Evolutionary conservation across 2,329 filamentous ascomycete genomes (phyloP).

Genomic region (Trichoderma hamatum): DNA sequence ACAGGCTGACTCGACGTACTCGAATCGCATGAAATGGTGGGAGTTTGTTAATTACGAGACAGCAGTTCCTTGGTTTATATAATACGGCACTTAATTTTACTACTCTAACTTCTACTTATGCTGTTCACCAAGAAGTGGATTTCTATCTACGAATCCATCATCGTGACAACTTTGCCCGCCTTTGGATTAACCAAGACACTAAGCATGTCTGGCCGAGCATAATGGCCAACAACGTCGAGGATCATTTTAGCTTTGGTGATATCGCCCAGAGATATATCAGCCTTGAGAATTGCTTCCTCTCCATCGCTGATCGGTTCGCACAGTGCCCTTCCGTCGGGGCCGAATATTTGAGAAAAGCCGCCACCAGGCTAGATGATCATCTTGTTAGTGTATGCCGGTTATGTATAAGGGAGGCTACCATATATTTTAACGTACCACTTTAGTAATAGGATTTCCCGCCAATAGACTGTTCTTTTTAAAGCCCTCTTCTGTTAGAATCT

Average conservation of each 20-base stretch:
- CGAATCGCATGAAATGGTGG: constrained; percentile 22
- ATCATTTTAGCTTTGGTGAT: constrained; percentile 49
- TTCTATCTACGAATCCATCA: neutral
- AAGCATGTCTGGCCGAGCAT: constrained; percentile 59
- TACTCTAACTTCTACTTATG: neutral
- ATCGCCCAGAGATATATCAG: constrained; percentile 52
- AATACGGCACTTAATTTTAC: neutral
- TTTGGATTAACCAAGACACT: constrained; percentile 54
- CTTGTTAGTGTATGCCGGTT: neutral
- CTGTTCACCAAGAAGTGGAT: neutral
- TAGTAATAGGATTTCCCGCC: constrained; percentile 43
- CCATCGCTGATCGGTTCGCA: constrained; percentile 18
- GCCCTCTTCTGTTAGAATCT: constrained; percentile 46
- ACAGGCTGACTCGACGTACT: constrained; percentile 40
- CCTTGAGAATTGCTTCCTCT: constrained; percentile 52
- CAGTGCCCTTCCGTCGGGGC: constrained; percentile 49
- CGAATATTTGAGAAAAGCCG: constrained; percentile 57
- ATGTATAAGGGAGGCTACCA: neutral
- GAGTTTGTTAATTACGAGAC: constrained; percentile 25
- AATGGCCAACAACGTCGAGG: constrained; percentile 45
- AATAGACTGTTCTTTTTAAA: constrained; percentile 44
- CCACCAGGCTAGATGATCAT: constrained; percentile 41
- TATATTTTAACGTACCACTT: constrained; percentile 29
- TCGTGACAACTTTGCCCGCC: constrained; percentile 4
- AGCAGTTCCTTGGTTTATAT: constrained; percentile 27